phyloP scores from a whole-genome alignment of 176 grass and related monocot species.

The Oryza rufipogon region DNA sequence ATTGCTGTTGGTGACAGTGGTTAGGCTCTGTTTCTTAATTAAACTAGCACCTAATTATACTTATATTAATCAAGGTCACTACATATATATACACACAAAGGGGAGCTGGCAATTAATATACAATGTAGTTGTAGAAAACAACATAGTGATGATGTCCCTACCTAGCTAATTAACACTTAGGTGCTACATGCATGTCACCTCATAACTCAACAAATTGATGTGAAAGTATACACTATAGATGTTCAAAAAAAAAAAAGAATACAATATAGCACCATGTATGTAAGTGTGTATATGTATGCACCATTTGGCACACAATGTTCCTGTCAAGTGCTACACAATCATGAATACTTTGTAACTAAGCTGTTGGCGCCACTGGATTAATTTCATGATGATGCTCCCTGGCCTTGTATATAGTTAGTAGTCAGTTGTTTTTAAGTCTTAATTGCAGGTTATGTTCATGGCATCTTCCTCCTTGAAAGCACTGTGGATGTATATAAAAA shows the following conservation, averaged over 20 bases:
- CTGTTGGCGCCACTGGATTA: not conserved
- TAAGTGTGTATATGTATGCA: not conserved
- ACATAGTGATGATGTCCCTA: slow-evolving; percentile 16
- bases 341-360: not conserved
- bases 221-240: not conserved
- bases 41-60: not conserved
- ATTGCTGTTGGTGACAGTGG: slow-evolving; percentile 16
- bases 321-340: slow-evolving; percentile 9
- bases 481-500: not conserved
- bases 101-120: slow-evolving; percentile 9
- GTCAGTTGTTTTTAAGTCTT: not conserved
- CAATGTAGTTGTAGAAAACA: not conserved
- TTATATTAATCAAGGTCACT: slow-evolving; percentile 14
- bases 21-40: not conserved
- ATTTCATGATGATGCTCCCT: slow-evolving; percentile 10
- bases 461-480: not conserved
- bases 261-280: not conserved
- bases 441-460: not conserved
- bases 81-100: not conserved
- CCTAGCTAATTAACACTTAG: not conserved
- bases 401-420: slow-evolving; percentile 7
- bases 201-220: slow-evolving; percentile 29
- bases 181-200: slow-evolving; percentile 27
- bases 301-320: slow-evolving; percentile 3
- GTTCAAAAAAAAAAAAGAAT: not conserved